Conservation (phyloP, 176 grass and related monocot species). For the Carex scoparia region DNA sequence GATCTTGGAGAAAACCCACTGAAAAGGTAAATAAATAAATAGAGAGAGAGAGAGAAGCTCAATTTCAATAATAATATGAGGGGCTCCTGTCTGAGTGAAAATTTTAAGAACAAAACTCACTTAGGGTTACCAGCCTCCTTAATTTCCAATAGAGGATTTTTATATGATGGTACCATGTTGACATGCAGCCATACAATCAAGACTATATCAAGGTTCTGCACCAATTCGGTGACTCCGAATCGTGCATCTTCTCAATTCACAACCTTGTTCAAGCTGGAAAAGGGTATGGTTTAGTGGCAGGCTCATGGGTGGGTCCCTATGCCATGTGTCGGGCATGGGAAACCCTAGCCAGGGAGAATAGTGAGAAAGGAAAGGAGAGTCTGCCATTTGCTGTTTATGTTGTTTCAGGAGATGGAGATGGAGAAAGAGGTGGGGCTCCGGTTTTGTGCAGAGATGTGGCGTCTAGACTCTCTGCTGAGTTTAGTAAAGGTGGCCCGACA, state of each 20-base stretch:
- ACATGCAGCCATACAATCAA: constrained; percentile 81
- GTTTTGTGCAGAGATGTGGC: constrained; percentile 81
- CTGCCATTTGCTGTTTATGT: constrained; percentile 86
- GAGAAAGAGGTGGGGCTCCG: constrained; percentile 93
- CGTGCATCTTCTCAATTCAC: constrained; percentile 78
- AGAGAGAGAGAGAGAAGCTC: neutral
- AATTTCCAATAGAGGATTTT: constrained; percentile 52
- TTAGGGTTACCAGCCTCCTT: constrained; percentile 40
- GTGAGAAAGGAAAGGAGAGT: constrained; percentile 24
- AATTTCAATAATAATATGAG: neutral
- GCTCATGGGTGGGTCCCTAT: constrained; percentile 94
- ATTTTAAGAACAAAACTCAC: constrained; percentile 13
- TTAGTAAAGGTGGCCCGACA: constrained; percentile 35
- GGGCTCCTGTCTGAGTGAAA: neutral
- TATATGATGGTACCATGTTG: constrained; percentile 58
- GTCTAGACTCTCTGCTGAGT: constrained; percentile 58
- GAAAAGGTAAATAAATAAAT: constrained; percentile 52
- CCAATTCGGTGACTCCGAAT: constrained; percentile 77
- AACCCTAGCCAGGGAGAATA: constrained; percentile 61
- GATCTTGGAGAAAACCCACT: constrained; percentile 79
- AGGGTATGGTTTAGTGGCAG: constrained; percentile 65
- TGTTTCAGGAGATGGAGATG: constrained; percentile 93
- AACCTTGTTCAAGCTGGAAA: constrained; percentile 83
- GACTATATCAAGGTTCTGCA: constrained; percentile 73
- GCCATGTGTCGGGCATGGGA: constrained; percentile 97